Base-by-base conservation (phyloP, 257 asterid genomes). In the Thymus mandschuricus region DNA sequence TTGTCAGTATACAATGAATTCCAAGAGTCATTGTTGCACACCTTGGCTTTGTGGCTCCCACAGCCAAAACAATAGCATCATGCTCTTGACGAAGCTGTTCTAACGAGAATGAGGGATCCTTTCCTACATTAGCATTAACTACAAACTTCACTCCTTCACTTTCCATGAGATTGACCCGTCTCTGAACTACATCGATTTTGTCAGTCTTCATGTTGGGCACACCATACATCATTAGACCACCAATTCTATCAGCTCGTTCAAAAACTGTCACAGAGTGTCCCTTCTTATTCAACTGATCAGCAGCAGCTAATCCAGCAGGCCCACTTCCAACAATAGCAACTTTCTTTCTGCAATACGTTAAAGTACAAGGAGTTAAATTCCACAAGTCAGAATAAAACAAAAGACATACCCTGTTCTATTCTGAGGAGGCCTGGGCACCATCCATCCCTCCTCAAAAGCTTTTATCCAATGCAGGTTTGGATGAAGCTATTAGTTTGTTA, bases 1-100 rank as follows among this genome's bases (percentile, higher is more conserved):
- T n/a, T n/a, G n/a, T n/a, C n/a, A n/a, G n/a, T n/a, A n/a, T n/a
- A n/a, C n/a, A n/a, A n/a, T 41, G 8, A 63, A 40, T 30, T 31
- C 60, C 66, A 33, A 44, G n/a, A 34, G 13, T 67, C 55, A 49
- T 64, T 10, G 30, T 31, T 30, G 59, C 86, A 70, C 56, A 95
- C 99, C 99, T 92, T 29, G 99, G 96, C 76, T 90, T 92, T 6
- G 98, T 95, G 68, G 99, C 83, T 80, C 99, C 99, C 30, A 95
- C 92, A 12, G 99, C 99, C 86, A 95, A 85, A 79, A 95, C 72
- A 78, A 95, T 81, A 68, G 99, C 96, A 60, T 90, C 96, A 46
- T 90, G 86, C 65, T 88, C 95, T 80, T 82, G 83, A 12, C 87
- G 96, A 41, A 95, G 92, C 54, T 50, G 80, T 33, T 95, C 92